phyloP scores from a whole-genome alignment of 1,284 basidiomycete species.

The Gastroboletus turbinatus region DNA sequence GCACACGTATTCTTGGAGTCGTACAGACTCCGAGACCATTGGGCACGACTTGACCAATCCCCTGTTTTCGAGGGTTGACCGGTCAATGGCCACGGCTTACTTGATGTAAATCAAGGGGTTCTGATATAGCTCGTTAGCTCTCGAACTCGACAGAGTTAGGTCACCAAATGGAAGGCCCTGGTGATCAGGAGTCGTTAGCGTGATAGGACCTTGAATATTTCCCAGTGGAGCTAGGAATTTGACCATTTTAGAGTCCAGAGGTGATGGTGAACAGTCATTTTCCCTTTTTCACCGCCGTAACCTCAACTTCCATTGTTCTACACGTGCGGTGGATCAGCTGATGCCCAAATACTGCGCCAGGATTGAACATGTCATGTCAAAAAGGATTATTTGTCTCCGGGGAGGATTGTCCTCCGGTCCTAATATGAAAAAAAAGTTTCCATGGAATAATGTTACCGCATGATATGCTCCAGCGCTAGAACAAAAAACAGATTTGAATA shows the following conservation, averaged over 20 bases:
- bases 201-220: slow-evolving; percentile 24
- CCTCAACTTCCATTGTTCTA: slow-evolving; percentile 32
- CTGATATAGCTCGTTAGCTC: slow-evolving; percentile 9
- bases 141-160: slow-evolving; percentile 21
- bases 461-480: slow-evolving; percentile 24
- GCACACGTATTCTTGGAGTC: slow-evolving; percentile 2
- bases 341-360: slow-evolving; percentile 23
- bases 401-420: slow-evolving; percentile 21
- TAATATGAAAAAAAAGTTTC: slow-evolving; percentile 33
- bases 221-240: slow-evolving; percentile 30
- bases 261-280: slow-evolving; percentile 19
- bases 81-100: slow-evolving; percentile 4
- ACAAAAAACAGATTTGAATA: slow-evolving; percentile 29
- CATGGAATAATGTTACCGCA: slow-evolving; percentile 22
- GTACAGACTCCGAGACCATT: slow-evolving; percentile 17
- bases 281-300: slow-evolving; percentile 25
- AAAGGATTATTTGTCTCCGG: slow-evolving; percentile 29
- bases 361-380: slow-evolving; percentile 20
- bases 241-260: slow-evolving; percentile 21
- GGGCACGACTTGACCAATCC: slow-evolving; percentile 4
- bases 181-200: slow-evolving; percentile 24
- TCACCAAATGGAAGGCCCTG: slow-evolving; percentile 34
- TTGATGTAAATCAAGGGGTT: slow-evolving; percentile 20
- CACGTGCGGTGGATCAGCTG: slow-evolving; percentile 33
- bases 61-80: slow-evolving; percentile 24